Percentiles rank a stretch among this genome's conserved stretches.
Conservation (phyloP, 768 basidiomycete species). For the Mycena albidolilacea region DNA sequence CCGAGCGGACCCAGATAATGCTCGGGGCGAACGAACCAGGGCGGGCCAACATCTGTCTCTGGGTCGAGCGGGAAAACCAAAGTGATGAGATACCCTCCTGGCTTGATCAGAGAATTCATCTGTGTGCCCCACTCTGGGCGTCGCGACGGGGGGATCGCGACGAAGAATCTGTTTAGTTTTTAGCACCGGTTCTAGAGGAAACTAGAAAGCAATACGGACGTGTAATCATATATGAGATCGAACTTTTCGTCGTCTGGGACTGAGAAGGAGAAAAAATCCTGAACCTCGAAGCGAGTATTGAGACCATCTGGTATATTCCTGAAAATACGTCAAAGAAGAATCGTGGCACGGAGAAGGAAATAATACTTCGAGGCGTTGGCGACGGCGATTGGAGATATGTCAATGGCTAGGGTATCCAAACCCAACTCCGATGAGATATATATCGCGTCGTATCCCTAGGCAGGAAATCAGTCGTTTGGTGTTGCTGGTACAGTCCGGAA, state of each 20-base stretch:
- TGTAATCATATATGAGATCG: slow-evolving; percentile 78
- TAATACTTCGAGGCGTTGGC: slow-evolving; percentile 37
- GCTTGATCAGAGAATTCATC: slow-evolving; percentile 69
- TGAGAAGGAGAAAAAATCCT: slow-evolving; percentile 70
- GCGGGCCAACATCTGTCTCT: slow-evolving; percentile 66
- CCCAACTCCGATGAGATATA: slow-evolving; percentile 67
- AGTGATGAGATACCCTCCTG: slow-evolving; percentile 75
- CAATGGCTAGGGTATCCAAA: slow-evolving; percentile 65
- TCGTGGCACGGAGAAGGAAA: neutral
- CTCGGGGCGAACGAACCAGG: slow-evolving; percentile 71
- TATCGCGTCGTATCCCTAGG: slow-evolving; percentile 73
- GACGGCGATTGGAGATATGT: slow-evolving; percentile 71
- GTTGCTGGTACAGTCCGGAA: neutral
- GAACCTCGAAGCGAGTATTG: slow-evolving; percentile 55
- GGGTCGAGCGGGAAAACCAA: slow-evolving; percentile 71
- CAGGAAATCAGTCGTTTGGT: neutral
- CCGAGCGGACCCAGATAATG: slow-evolving; percentile 69
- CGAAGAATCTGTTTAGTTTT: slow-evolving; percentile 71
- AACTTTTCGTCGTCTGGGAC: slow-evolving; percentile 57
- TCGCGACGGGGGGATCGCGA: slow-evolving; percentile 72
- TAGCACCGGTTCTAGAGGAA: neutral
- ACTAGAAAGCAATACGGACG: slow-evolving; percentile 51
- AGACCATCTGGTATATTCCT: slow-evolving; percentile 39
- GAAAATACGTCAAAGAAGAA: neutral
- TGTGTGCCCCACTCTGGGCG: slow-evolving; percentile 71